These are phyloP conservation scores for Amanita pseudoporphyria DNA, from an alignment of 768 basidiomycete species.

Conservation along the genomic window DNA sequence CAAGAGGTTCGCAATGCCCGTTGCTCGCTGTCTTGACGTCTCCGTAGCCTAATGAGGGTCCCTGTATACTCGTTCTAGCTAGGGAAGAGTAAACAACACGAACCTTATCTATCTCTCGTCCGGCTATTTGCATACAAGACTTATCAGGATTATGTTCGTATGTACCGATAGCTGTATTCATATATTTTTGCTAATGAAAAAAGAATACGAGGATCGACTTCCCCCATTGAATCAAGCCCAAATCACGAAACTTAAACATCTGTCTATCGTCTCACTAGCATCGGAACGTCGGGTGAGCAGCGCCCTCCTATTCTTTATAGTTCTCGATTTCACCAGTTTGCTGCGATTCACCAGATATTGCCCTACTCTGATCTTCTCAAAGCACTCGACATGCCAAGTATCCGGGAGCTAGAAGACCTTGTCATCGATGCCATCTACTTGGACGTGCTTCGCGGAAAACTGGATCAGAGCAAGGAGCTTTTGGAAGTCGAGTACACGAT, in stretches of 20 bases:
- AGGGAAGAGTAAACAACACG: too few relatives aligned
- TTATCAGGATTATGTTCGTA: too few relatives aligned
- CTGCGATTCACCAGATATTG: too few relatives aligned
- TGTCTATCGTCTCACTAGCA: slow-evolving; percentile 78
- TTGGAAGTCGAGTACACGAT: too few relatives aligned
- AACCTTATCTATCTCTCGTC: slow-evolving; percentile 53
- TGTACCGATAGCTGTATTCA: too few relatives aligned
- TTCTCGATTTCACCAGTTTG: slow-evolving; percentile 51
- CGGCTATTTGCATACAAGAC: slow-evolving; percentile 89
- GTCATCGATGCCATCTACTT: slow-evolving; percentile 97
- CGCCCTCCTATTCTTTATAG: slow-evolving; percentile 42
- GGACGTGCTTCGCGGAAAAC: too few relatives aligned
- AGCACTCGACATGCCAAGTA: slow-evolving; percentile 65
- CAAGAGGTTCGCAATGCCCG: slow-evolving; percentile 62
- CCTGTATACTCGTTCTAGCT: too few relatives aligned
- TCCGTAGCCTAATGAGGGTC: slow-evolving; percentile 52
- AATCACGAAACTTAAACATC: slow-evolving; percentile 73
- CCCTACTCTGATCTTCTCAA: too few relatives aligned
- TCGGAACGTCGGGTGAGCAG: slow-evolving; percentile 60
- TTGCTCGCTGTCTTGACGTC: not conserved
- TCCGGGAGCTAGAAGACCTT: slow-evolving; percentile 90
- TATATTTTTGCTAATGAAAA: not conserved
- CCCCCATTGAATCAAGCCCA: slow-evolving; percentile 68
- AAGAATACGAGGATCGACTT: slow-evolving; percentile 57
- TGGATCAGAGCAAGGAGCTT: too few relatives aligned